Evolutionary conservation across 768 basidiomycete genomes (phyloP), one percentile per base, ranked within the genome.

Genomic region (Clitopilus hobsonii): DNA sequence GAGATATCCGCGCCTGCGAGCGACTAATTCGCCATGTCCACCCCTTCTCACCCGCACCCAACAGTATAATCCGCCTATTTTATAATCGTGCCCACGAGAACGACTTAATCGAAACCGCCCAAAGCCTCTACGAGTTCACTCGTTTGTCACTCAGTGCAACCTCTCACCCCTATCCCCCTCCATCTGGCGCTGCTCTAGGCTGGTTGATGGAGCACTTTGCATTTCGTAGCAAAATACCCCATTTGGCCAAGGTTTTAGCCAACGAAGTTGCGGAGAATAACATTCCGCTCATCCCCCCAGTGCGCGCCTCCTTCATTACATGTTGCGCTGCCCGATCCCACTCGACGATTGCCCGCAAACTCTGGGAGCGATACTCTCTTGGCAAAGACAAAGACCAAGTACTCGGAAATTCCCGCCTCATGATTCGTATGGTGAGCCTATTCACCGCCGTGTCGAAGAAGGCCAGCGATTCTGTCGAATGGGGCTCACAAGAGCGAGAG

Each of bases 311-410:
- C 5, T 78, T 88, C 57, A 78, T 89, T 54, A 60, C 72, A 0
- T 57, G 74, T 16, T 58, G 69, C 6, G 85, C 84, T 0, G 60
- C 65, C 23, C 64, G 68, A 22, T 83, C 85, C 6, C 77, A 82
- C 47, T 74, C 76, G 3, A 64, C 58, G 5, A 64, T 75, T 14
- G 80, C 85, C 20, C 74, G 84, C 18, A 60, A 63, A 6, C 73
- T 89, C 16, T 89, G 85, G 83, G 78, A 81, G 58, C 73, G 75
- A 57, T 84, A 80, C 62, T 67, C 79, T 1, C 61, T 58, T 36
- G 80, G 79, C 20, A 65, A 57, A 51, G 76, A 79, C 49, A 71
- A 61, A 18, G 60, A 63, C 14, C 52, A 71, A 2, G 74, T 88
- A 25, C 66, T 72, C 8, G 78, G 75, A 16, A 72, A 78, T 58